Base-by-base conservation (phyloP, 2,329 filamentous ascomycete genomes). In the Malbranchea zuffiana region DNA sequence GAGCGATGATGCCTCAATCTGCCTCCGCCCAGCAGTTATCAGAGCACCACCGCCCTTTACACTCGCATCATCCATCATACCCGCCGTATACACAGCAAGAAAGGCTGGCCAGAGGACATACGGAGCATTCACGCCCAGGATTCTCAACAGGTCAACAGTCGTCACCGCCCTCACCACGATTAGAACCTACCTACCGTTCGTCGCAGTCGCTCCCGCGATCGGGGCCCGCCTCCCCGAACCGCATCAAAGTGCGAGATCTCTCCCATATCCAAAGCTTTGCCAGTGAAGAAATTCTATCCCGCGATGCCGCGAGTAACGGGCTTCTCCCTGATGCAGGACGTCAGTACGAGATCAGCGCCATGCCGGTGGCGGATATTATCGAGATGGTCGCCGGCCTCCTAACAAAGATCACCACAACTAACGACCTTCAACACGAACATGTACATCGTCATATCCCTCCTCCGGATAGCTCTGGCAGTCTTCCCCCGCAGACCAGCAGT, bases 361-460 rank as follows among this genome's bases (percentile, higher is more conserved):
- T 98, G 88, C 90, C 90, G 35, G 92, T 96, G 38, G 78, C 81
- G 47, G 88, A 98, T 55, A 84, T 98, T 49, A 98, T 98, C 55
- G 88, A 96, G 61, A 96, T 98, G 90, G 90, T 98, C 3, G 90
- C 90, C 3, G 90, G 87, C 5, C 72, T 98, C 16, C 68, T 98
- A 44, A 94, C 88, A 39, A 96, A 96, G 60, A 98, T 98, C 50
- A 96, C 90, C 4, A 85, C 84, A 3, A 95, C 88, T 40, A 98
- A 98, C 56, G 90, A 98, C 56, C 67, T 80, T 35, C 87, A 96
- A 57, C 88, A 96, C 60, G 85, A 95, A 56, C 82, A 87, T 45
- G 63, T 94, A 47, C 85, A 95, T 60, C 76, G 85, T 39, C 72
- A 77, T 42, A 74, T 82, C 42, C 72, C 76, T 3, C 67, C 74